These are phyloP conservation scores for Wallacemonas sp. DNA, from an alignment of 208 protist genomes.

Conservation along the genomic window DNA sequence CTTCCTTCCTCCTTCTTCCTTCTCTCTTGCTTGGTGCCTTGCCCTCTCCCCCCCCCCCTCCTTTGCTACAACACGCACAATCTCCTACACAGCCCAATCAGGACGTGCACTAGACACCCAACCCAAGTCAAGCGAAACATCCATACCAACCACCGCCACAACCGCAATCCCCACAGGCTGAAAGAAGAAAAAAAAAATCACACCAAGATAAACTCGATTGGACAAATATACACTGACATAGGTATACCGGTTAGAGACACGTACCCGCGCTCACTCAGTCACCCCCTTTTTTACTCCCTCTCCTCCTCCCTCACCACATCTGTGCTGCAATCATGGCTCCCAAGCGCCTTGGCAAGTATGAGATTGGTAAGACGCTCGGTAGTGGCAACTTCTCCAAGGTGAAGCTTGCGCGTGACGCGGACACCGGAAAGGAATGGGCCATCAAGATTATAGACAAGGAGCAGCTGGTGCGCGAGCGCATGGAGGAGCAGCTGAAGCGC, in stretches of 20 bases:
- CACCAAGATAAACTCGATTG: not conserved
- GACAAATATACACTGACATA: too few species aligned
- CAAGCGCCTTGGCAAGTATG: conserved; percentile 85
- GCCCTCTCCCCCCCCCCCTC: not conserved
- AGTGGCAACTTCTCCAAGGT: conserved; percentile 91
- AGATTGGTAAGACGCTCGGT: conserved; percentile 87
- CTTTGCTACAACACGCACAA: not conserved
- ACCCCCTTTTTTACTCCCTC: not conserved
- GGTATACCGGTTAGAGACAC: too few species aligned
- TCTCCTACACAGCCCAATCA: not conserved
- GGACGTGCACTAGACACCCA: too few species aligned
- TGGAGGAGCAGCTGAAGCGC: conserved; percentile 92
- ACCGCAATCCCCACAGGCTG: too few species aligned
- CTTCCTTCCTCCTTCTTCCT: not conserved
- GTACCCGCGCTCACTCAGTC: not conserved
- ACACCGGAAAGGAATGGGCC: conserved; percentile 79
- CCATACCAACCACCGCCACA: too few species aligned
- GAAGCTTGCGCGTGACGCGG: conserved; percentile 64
- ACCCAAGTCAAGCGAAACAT: too few species aligned
- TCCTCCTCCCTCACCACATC: not conserved
- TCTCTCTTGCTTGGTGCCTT: not conserved
- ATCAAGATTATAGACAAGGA: conserved; percentile 92
- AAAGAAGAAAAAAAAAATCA: not conserved
- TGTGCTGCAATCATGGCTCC: conserved; percentile 28
- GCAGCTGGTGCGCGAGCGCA: conserved; percentile 77